Base-by-base conservation (phyloP, 2,329 filamentous ascomycete species). In the Stagonosporopsis rhizophila region DNA sequence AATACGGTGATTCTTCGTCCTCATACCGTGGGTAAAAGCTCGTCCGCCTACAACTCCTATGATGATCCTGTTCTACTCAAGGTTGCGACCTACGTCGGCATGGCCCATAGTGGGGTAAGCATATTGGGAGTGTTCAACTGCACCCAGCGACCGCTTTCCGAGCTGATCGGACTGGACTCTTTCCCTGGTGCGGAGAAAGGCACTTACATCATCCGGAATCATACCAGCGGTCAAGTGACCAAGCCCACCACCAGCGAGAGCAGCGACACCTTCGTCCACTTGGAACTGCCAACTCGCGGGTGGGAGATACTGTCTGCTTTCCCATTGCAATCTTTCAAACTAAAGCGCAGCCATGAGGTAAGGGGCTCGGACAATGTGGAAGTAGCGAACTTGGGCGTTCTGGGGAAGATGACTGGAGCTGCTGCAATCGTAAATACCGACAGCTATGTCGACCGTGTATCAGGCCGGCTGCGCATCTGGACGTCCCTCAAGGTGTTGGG, bases 81-180 rank as follows among this genome's bases (percentile, higher is more conserved):
- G 62, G 82, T 97, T 2, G 88, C 88, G 30, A 89, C 88, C 23
- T 96, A 92, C 67, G 87, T 92, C 57, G 91, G 90, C 3, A 80
- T 78, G 69, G 81, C 83, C 0, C 83, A 80, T 12, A 89, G 85
- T 0, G 92, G 93, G 6, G 90, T 87, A 2, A 86, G 89, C 0
- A 89, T 97, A 11, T 75, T 97, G 1, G 93, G 90, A 0, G 75
- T 96, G 2, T 98, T 98, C 81, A 98, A 98, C 67, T 84, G 93
- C 54, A 86, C 86, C 1, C 78, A 83, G 4, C 79, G 82, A 1
- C 77, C 83, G 2, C 70, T 91, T 14, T 85, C 84, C 0, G 90
- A 94, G 61, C 77, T 96, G 17, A 78, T 96, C 23, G 82, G 87
- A 0, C 78, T 97, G 2, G 80, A 81, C 1, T 82, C 85, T 41